Base-by-base conservation (phyloP, 129 eudicot species). In the Silybum marianum region DNA sequence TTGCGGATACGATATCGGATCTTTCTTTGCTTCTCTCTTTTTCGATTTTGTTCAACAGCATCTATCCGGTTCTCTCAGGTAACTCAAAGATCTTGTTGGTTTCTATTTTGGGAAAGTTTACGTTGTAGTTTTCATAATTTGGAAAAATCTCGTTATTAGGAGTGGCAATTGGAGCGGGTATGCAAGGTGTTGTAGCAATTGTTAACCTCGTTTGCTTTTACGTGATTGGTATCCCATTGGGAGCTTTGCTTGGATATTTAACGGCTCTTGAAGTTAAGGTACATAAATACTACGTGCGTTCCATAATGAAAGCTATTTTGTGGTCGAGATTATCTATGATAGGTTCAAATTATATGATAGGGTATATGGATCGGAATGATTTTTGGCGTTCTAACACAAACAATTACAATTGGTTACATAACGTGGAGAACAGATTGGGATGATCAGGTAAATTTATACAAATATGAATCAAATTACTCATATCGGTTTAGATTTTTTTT, bases 351-450 rank as follows among this genome's bases (percentile, higher is more conserved):
- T 1, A 78, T 72, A 25, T 71, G 13, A 16, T 44, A 90, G 94
- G 95, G 95, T 8, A 86, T 90, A 82, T 90, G 95, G 92, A 77
- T 88, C 14, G 95, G 95, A 86, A 90, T 90, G 95, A 80, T 84
- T 78, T 32, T 86, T 25, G 95, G 92, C 2, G 83, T 90, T 72
- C 19, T 86, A 28, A 28, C 74, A 7, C 92, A 90, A 78, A 81
- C 91, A 2, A 22, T 80, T 23, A 79, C 86, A 12, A 80, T 90
- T 74, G 62, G 79, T 72, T 79, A 75, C 75, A 84, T 90, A 84
- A 80, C 83, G 0, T 88, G 90, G 92, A 90, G 83, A 84, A 90
- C 89, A 18, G 83, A 90, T n/a, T 90, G 92, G 95, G 90, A 84
- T n/a, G 83, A 76, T 26, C 89, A 90, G 88, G 92, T 86, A 78